A percentile compares a stretch with the other conserved stretches of the same genome.
phyloP scores from a whole-genome alignment of 768 basidiomycete species.

The Leccinellum luteum region DNA sequence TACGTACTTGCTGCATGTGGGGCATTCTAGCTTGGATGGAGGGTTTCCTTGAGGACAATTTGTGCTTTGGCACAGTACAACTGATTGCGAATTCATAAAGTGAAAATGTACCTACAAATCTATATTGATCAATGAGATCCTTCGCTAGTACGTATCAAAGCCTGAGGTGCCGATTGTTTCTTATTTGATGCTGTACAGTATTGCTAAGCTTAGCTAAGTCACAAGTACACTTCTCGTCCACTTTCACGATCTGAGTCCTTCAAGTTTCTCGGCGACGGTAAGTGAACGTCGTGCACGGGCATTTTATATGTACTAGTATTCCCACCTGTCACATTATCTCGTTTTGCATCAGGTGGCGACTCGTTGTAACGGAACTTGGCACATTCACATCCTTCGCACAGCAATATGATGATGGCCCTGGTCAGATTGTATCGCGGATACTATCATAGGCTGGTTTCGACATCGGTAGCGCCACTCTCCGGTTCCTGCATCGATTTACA shows the following conservation, averaged over 20 bases:
- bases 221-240: background rate
- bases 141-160: background rate
- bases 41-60: constrained; percentile 80
- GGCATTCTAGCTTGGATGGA: constrained; percentile 85
- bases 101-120: background rate
- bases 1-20: constrained; percentile 86
- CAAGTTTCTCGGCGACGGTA: too few species aligned
- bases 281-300: background rate
- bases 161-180: background rate
- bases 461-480: background rate
- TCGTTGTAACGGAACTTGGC: background rate
- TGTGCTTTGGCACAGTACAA: constrained; percentile 62
- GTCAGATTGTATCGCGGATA: background rate
- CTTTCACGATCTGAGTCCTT: background rate
- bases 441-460: too few species aligned
- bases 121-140: background rate
- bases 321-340: background rate
- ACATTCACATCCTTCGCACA: background rate
- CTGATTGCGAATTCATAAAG: constrained; percentile 37
- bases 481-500: background rate
- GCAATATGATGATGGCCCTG: background rate
- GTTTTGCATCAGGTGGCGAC: background rate
- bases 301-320: background rate
- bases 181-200: background rate
- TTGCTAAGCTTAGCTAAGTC: background rate